Evolutionary conservation across 148 eudicot species (phyloP).

Genomic region (Fallopia convolvulus): DNA sequence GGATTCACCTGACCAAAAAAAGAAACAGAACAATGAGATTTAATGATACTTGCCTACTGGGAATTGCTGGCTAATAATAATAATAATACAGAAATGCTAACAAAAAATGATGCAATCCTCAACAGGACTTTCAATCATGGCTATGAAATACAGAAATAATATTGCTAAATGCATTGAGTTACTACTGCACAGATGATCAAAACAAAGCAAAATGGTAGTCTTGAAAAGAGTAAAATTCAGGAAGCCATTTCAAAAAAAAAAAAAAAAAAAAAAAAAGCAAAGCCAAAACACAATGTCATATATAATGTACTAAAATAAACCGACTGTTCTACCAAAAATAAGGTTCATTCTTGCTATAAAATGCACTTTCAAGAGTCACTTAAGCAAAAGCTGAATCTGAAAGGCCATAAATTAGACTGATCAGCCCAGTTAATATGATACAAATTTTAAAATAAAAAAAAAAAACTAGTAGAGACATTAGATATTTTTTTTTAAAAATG

Average conservation of each 20-base stretch:
- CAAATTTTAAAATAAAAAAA: neutral
- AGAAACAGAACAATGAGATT: neutral
- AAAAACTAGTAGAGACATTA: neutral
- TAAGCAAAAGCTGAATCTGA: neutral
- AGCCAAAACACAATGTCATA: neutral
- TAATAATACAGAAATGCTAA: no score
- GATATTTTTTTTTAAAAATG: neutral
- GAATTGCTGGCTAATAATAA: no score
- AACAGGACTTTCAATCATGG: no score
- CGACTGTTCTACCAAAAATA: neutral
- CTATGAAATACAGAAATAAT: no score
- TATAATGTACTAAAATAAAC: neutral
- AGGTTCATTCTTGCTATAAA: neutral
- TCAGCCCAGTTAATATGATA: neutral
- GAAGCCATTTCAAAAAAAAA: neutral
- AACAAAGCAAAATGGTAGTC: neutral
- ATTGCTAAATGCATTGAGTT: no score
- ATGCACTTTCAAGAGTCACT: neutral
- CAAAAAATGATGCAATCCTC: no score
- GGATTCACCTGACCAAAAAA: conserved; percentile 36
- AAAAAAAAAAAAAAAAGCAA: neutral
- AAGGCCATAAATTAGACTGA: neutral
- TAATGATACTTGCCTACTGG: neutral
- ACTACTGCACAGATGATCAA: no score
- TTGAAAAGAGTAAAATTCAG: neutral